A percentile compares a stretch with the other conserved stretches of the same genome.
Conservation (phyloP, 2,329 filamentous ascomycete genomes). For the Cordyceps pruinosa region DNA sequence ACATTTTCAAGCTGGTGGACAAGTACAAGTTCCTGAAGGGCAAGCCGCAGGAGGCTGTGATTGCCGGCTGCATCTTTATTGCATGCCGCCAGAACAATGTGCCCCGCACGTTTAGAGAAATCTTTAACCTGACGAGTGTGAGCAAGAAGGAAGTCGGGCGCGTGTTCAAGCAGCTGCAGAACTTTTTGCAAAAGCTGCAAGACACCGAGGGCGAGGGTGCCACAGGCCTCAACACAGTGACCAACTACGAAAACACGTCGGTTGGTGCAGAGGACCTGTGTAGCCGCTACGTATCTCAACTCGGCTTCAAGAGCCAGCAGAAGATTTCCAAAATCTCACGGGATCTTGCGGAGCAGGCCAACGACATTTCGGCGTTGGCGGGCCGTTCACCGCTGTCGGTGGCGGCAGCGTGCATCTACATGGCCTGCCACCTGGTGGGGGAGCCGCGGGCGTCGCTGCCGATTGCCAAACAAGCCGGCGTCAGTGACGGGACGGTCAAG, state of each 20-base stretch:
- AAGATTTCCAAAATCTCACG: constrained; percentile 74
- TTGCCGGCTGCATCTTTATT: constrained; percentile 96
- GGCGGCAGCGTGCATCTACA: constrained; percentile 93
- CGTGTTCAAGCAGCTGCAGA: constrained; percentile 88
- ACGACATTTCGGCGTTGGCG: constrained; percentile 70
- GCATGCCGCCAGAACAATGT: constrained; percentile 86
- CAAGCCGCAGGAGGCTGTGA: constrained; percentile 87
- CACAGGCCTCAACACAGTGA: constrained; percentile 48
- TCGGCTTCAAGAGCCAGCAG: constrained; percentile 64
- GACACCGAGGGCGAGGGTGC: constrained; percentile 45
- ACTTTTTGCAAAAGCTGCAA: constrained; percentile 72
- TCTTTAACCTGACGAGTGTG: constrained; percentile 87
- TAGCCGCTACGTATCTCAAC: constrained; percentile 79
- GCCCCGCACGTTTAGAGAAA: constrained; percentile 87
- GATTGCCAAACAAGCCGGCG: constrained; percentile 76
- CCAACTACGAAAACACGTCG: constrained; percentile 67
- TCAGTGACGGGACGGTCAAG: constrained; percentile 95
- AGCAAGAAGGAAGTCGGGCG: constrained; percentile 96
- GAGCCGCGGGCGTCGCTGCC: constrained; percentile 75
- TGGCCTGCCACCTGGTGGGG: constrained; percentile 82
- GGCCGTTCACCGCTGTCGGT: constrained; percentile 91
- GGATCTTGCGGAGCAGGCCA: constrained; percentile 70
- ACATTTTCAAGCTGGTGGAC: constrained; percentile 90
- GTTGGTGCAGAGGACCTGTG: constrained; percentile 81
- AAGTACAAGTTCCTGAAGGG: constrained; percentile 92